phyloP scores from a whole-genome alignment of 108 stramenopile species.

The Cyclotella atomus region DNA sequence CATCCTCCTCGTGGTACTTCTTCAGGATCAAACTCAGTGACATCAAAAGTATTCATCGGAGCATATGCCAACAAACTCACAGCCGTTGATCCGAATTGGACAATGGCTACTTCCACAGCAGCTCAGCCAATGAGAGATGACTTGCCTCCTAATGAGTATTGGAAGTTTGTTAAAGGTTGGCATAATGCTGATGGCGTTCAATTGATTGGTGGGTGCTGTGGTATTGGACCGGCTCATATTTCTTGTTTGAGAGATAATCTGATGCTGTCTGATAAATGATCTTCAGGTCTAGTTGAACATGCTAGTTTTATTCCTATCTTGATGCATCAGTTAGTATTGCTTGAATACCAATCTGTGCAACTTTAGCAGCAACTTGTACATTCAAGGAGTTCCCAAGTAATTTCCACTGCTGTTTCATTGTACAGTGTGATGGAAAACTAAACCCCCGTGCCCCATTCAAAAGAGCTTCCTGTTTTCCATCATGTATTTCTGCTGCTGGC shows the following conservation, averaged over 20 bases:
- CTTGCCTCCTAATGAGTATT: conserved; percentile 66
- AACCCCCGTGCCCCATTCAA: conserved; percentile 36
- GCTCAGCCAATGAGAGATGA: conserved; percentile 83
- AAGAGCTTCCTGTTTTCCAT: background rate
- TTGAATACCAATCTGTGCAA: conserved; percentile 63
- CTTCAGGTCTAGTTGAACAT: too few species aligned
- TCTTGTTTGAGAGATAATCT: conserved; percentile 22
- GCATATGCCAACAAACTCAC: conserved; percentile 88
- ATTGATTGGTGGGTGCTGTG: conserved; percentile 90
- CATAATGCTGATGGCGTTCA: conserved; percentile 29
- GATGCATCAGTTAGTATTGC: conserved; percentile 22
- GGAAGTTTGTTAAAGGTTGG: conserved; percentile 75
- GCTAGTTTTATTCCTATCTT: too few species aligned
- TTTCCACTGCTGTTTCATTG: conserved; percentile 84
- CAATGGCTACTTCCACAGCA: conserved; percentile 66
- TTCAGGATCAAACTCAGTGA: background rate
- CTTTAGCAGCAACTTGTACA: conserved; percentile 67
- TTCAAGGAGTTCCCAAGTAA: conserved; percentile 85
- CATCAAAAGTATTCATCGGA: conserved; percentile 59
- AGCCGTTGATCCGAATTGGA: conserved; percentile 72
- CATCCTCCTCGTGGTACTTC: conserved; percentile 10
- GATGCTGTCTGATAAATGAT: background rate
- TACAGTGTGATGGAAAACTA: conserved; percentile 57
- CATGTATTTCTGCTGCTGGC: background rate
- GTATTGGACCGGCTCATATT: conserved; percentile 82